Evolutionary conservation across 2,329 filamentous ascomycete species (phyloP).

Genomic region (Penicillium vulpinum): DNA sequence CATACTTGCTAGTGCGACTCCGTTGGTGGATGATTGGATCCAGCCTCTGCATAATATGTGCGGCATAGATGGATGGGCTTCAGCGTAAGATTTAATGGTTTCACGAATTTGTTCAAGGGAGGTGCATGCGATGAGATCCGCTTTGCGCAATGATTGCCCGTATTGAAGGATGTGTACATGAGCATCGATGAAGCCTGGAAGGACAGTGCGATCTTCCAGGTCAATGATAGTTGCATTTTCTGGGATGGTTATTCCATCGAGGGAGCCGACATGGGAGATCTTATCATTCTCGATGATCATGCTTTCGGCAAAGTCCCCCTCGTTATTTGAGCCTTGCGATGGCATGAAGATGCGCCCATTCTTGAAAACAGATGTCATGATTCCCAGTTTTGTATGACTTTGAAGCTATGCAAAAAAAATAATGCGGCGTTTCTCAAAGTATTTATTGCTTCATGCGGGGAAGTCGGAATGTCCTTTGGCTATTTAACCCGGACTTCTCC

Average conservation of each 20-base stretch:
- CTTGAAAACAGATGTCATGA: constrained; percentile 31
- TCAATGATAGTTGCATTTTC: constrained; percentile 32
- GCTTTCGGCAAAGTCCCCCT: constrained; percentile 29
- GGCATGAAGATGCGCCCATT: constrained; percentile 39
- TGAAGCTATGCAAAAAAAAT: not conserved
- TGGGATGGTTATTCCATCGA: constrained; percentile 26
- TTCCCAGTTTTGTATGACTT: not conserved
- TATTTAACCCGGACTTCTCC: constrained; percentile 4
- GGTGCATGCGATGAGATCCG: constrained; percentile 45
- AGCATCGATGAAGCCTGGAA: constrained; percentile 53
- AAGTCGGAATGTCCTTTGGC: not conserved
- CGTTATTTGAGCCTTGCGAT: not conserved
- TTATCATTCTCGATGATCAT: constrained; percentile 45
- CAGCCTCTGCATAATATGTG: constrained; percentile 51
- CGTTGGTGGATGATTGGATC: constrained; percentile 51
- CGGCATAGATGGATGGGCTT: constrained; percentile 39
- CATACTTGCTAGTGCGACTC: constrained; percentile 47
- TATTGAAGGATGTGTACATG: constrained; percentile 54
- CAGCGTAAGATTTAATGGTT: constrained; percentile 45
- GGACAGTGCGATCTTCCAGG: constrained; percentile 39
- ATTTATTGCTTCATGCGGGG: constrained; percentile 13
- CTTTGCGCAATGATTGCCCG: constrained; percentile 49
- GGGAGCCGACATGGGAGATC: constrained; percentile 45
- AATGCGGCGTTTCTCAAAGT: not conserved
- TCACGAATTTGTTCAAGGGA: constrained; percentile 47